These are phyloP conservation scores for Alnus glutinosa DNA, from an alignment of 306 rosid species.

Conservation along the genomic window DNA sequence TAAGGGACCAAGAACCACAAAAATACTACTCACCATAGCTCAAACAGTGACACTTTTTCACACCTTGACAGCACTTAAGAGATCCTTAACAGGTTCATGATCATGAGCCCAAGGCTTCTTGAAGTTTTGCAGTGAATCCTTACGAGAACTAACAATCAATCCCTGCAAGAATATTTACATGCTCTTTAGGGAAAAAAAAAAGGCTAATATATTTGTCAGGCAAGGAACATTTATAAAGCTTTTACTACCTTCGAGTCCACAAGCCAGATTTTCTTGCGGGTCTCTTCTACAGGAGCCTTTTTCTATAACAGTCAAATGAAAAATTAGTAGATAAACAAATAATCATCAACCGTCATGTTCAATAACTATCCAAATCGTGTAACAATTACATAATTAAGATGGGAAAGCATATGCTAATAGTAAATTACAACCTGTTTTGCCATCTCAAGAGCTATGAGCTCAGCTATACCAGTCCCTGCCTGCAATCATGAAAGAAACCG, in stretches of 20 bases:
- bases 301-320: conserved; percentile 42
- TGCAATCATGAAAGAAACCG: conserved; percentile 33
- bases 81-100: conserved; percentile 70
- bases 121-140: conserved; percentile 82
- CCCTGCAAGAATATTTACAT: conserved; percentile 55
- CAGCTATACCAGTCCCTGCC: conserved; percentile 98
- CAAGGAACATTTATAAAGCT: conserved; percentile 13
- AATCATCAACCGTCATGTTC: conserved; percentile 15
- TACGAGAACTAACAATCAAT: conserved; percentile 76
- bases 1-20: conserved; percentile 8
- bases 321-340: not conserved
- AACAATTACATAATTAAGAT: conserved; percentile 5
- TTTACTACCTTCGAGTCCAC: conserved; percentile 82
- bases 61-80: conserved; percentile 81
- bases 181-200: not conserved
- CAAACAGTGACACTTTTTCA: conserved; percentile 7
- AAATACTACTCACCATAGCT: conserved; percentile 10
- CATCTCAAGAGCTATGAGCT: conserved; percentile 89
- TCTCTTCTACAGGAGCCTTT: conserved; percentile 69
- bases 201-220: not conserved
- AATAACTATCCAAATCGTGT: not conserved
- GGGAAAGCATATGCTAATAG: not conserved
- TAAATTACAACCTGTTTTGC: conserved; percentile 56
- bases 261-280: conserved; percentile 88
- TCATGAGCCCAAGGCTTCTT: conserved; percentile 99